Conservation (phyloP, 73 alveolate species). For the Paramecium primaurelia region DNA sequence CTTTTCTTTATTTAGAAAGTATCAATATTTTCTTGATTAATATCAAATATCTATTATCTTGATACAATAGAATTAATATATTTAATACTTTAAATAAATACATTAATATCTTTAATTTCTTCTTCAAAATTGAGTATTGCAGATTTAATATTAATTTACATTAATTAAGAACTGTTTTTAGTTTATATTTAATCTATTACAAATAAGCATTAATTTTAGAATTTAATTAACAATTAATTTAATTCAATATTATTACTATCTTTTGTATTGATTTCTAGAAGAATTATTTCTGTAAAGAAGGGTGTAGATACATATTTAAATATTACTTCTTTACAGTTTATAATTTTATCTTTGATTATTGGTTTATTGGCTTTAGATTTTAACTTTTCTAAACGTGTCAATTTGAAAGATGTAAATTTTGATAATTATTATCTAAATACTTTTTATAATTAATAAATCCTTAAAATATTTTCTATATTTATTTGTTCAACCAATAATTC, state of each 20-base stretch:
- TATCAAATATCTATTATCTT: not conserved
- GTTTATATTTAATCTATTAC: not conserved
- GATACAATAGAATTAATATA: not conserved
- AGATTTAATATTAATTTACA: not conserved
- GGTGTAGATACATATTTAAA: not conserved
- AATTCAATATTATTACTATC: not conserved
- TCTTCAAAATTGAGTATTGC: not conserved
- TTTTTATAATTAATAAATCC: not conserved
- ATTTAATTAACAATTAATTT: not conserved
- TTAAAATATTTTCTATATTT: not conserved
- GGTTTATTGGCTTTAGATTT: not conserved
- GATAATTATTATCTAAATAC: not conserved
- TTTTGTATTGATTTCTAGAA: not conserved
- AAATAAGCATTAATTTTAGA: not conserved
- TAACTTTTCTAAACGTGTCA: not conserved
- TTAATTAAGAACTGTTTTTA: not conserved
- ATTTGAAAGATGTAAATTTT: not conserved
- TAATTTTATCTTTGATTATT: not conserved
- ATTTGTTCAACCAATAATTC: not conserved
- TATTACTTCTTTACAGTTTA: not conserved
- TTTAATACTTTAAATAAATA: not conserved
- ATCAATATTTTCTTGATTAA: not conserved
- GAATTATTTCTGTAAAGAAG: not conserved
- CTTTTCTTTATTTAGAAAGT: not conserved
- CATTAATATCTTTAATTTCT: not conserved